These are phyloP conservation scores for Fusarium sp. DNA, from an alignment of 2,329 filamentous ascomycete species.

Conservation along the genomic window DNA sequence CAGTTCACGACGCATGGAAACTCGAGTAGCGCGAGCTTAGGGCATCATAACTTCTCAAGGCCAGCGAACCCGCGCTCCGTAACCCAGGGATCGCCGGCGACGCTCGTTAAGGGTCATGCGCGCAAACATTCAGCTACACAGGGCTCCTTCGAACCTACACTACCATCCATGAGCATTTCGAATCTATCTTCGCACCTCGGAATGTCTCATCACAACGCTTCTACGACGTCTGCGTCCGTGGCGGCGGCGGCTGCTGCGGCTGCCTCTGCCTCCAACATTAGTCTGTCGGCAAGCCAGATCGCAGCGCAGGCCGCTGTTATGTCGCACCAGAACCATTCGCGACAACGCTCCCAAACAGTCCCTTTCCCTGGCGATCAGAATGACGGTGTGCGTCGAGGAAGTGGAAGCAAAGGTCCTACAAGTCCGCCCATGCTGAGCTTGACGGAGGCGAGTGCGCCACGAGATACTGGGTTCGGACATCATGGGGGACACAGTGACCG, in stretches of 20 bases:
- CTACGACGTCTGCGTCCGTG: conserved; percentile 31
- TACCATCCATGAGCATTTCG: conserved; percentile 72
- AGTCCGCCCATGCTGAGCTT: conserved; percentile 74
- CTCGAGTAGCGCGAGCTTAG: conserved; percentile 59
- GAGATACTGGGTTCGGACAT: conserved; percentile 66
- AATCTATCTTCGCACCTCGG: conserved; percentile 65
- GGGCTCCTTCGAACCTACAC: conserved; percentile 80
- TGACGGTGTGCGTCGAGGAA: conserved; percentile 59
- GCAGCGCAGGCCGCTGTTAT: conserved; percentile 83
- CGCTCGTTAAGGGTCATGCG: conserved; percentile 60
- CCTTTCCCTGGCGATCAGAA: conserved; percentile 66
- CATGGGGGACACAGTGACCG: conserved; percentile 64
- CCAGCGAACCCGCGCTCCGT: conserved; percentile 56
- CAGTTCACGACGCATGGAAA: conserved; percentile 63
- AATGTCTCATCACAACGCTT: conserved; percentile 55
- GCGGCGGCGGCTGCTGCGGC: conserved; percentile 46
- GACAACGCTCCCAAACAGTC: conserved; percentile 81
- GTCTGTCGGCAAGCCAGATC: conserved; percentile 78
- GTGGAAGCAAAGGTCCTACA: conserved; percentile 63
- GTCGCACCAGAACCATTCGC: conserved; percentile 66
- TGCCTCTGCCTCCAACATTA: conserved; percentile 56
- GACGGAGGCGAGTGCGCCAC: conserved; percentile 73
- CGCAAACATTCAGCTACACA: conserved; percentile 79
- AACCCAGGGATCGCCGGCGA: conserved; percentile 50
- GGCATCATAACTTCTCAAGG: conserved; percentile 68